These are phyloP conservation scores for Acanthamoeba castellanii DNA, from an alignment of 208 protist species.

Conservation along the genomic window DNA sequence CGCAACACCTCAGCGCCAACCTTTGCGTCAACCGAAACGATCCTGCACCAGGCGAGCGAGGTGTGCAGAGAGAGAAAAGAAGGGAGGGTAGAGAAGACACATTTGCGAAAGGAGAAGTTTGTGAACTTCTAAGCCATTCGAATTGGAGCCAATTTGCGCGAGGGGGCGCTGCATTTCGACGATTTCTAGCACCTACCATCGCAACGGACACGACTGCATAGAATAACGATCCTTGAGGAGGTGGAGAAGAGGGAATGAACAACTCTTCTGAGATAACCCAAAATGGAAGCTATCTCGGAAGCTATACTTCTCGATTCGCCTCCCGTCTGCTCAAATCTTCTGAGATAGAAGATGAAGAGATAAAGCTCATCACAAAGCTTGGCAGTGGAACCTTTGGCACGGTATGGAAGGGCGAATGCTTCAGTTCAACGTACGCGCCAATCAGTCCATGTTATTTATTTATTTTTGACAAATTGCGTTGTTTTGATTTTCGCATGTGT, in stretches of 20 bases:
- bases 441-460: neutral
- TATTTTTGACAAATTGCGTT: neutral
- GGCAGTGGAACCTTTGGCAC: conserved; percentile 64
- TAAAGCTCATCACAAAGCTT: conserved; percentile 47
- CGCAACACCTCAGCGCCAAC: neutral
- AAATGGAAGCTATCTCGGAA: conserved; percentile 49
- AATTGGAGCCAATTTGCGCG: too few species aligned
- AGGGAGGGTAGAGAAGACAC: neutral
- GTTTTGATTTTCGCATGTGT: neutral
- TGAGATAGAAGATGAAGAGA: conserved; percentile 64
- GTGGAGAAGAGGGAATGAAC: neutral
- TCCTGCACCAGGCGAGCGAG: neutral
- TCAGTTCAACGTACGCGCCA: conserved; percentile 28
- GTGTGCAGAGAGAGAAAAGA: neutral
- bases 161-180: neutral
- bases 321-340: conserved; percentile 33
- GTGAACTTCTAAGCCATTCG: too few species aligned
- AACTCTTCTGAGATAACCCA: neutral
- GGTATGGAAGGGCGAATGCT: conserved; percentile 70
- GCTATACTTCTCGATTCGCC: conserved; percentile 17
- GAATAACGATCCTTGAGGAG: neutral
- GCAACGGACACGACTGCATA: neutral
- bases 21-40: neutral
- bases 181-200: neutral
- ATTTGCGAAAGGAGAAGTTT: neutral